phyloP scores from a whole-genome alignment of 148 eudicot species.

The Arctostaphylos glauca region DNA sequence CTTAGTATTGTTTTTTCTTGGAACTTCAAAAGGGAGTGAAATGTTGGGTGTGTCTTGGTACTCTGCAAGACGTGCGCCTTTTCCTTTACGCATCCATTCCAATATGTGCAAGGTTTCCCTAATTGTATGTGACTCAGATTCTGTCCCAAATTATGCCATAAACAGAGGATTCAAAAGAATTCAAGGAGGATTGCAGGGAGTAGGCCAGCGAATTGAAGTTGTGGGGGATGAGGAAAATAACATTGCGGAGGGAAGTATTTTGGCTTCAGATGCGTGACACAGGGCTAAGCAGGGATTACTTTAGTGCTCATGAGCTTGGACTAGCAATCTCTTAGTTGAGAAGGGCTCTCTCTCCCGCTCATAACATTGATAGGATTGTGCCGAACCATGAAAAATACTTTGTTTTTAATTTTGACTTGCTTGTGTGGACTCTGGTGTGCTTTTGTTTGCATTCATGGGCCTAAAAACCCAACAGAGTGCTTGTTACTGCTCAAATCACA shows the following conservation, averaged over 20 bases:
- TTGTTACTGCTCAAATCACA: conserved; percentile 6
- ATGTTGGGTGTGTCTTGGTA: neutral
- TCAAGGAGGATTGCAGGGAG: neutral
- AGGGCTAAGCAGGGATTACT: neutral
- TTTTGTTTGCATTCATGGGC: neutral
- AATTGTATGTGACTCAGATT: neutral
- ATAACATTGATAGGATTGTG: neutral
- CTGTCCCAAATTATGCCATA: neutral
- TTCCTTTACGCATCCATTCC: neutral
- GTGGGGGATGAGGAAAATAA: neutral
- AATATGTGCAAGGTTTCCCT: neutral
- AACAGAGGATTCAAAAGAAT: neutral
- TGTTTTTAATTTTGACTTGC: neutral
- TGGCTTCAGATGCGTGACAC: neutral
- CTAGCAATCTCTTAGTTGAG: too few relatives aligned
- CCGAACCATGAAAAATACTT: neutral
- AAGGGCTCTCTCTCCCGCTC: neutral
- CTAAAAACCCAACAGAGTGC: neutral
- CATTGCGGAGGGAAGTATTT: neutral
- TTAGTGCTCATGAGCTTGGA: neutral
- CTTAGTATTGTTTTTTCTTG: neutral
- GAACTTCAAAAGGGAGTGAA: neutral
- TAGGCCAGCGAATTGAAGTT: neutral
- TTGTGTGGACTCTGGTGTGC: neutral
- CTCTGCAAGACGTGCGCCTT: neutral